Conservation (phyloP, 805 yeast genomes). For the Candida wancherniae region DNA sequence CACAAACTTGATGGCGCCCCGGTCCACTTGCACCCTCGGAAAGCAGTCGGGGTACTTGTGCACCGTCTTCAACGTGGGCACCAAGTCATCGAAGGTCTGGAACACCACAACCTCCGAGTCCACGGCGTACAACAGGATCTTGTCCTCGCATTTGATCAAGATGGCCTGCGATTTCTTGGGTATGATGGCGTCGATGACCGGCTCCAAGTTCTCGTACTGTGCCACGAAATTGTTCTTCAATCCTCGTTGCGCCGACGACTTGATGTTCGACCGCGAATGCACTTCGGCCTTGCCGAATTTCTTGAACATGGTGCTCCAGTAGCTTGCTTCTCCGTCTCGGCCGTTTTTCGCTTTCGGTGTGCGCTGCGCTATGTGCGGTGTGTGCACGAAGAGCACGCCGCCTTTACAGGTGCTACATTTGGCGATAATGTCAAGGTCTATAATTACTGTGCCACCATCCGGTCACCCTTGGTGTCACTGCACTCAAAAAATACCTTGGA, state of each 20-base stretch:
- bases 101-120: slow-evolving; percentile 71
- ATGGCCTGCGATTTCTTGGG: slow-evolving; percentile 86
- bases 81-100: slow-evolving; percentile 75
- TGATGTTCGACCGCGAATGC: slow-evolving; percentile 85
- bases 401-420: background rate
- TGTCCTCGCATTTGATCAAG: slow-evolving; percentile 83
- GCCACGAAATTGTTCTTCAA: slow-evolving; percentile 67
- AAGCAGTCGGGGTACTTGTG: slow-evolving; percentile 81
- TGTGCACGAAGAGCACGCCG: slow-evolving; percentile 1
- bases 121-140: slow-evolving; percentile 69
- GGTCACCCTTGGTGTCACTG: slow-evolving; percentile 37
- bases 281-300: slow-evolving; percentile 80
- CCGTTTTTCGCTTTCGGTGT: background rate
- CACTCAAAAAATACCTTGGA: slow-evolving; percentile 41
- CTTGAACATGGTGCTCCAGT: slow-evolving; percentile 44
- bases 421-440: slow-evolving; percentile 32
- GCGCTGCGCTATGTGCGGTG: slow-evolving; percentile 1
- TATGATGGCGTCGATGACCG: slow-evolving; percentile 70
- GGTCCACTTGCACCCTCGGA: slow-evolving; percentile 84
- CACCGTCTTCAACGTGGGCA: slow-evolving; percentile 70
- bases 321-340: background rate
- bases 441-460: slow-evolving; percentile 46
- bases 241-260: slow-evolving; percentile 92
- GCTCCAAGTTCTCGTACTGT: slow-evolving; percentile 72
- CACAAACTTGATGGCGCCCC: slow-evolving; percentile 95